phyloP scores from a whole-genome alignment of 345 rosid species.

The Aegle marmelos region DNA sequence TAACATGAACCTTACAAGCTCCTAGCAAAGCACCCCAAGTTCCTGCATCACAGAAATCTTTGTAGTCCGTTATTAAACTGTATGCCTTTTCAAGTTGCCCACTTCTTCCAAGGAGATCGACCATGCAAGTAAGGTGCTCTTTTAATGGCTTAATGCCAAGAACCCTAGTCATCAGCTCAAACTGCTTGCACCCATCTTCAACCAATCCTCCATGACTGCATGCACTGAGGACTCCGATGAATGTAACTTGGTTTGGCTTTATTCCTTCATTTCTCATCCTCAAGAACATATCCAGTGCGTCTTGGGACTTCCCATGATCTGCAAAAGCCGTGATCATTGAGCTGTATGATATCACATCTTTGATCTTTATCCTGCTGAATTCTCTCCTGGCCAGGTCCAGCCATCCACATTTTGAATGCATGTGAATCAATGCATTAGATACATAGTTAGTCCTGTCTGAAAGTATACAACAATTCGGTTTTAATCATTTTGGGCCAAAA shows the following conservation, averaged over 20 bases:
- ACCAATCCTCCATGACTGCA: constrained; percentile 58
- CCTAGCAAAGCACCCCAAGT: constrained; percentile 60
- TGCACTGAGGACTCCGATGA: constrained; percentile 41
- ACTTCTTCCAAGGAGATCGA: constrained; percentile 54
- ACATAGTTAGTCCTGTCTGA: constrained; percentile 37
- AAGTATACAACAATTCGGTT: not conserved
- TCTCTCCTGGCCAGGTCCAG: constrained; percentile 40
- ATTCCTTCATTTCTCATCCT: constrained; percentile 45
- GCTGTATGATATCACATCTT: constrained; percentile 49
- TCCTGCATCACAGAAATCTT: constrained; percentile 36
- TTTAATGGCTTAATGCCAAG: constrained; percentile 30
- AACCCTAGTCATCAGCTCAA: constrained; percentile 34
- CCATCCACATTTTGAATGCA: constrained; percentile 65
- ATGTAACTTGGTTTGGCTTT: constrained; percentile 52
- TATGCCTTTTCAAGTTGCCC: constrained; percentile 58
- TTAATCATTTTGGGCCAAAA: not conserved
- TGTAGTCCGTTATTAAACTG: constrained; percentile 29
- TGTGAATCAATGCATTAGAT: constrained; percentile 52
- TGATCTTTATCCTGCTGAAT: constrained; percentile 39
- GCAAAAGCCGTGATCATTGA: constrained; percentile 48
- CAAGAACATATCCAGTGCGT: constrained; percentile 40
- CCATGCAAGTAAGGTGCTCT: constrained; percentile 55
- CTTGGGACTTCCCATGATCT: constrained; percentile 46
- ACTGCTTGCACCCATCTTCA: constrained; percentile 46
- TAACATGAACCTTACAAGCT: constrained; percentile 51